Evolutionary conservation across 306 rosid species (phyloP).

Genomic region (Vigna radiata): DNA sequence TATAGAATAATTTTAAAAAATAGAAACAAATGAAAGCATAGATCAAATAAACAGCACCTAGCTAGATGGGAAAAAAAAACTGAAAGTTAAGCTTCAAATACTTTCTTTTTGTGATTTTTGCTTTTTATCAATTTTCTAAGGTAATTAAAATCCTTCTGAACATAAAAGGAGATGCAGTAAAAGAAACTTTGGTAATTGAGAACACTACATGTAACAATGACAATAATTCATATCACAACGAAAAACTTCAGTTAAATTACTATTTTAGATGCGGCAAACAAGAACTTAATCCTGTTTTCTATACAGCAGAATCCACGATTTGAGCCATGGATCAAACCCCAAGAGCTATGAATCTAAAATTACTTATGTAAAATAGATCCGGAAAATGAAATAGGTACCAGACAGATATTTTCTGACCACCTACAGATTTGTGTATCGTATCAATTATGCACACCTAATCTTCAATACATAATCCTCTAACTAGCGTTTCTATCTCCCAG

Average conservation of each 20-base stretch:
- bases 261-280: neutral
- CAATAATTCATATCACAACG: neutral
- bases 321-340: neutral
- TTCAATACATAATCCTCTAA: neutral
- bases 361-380: conserved; percentile 1
- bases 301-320: conserved; percentile 1
- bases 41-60: conserved; percentile 22
- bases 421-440: conserved; percentile 14
- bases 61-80: conserved; percentile 1
- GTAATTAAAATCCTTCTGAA: conserved; percentile 24
- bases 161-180: neutral
- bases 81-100: conserved; percentile 26
- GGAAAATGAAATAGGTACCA: neutral
- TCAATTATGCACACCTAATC: conserved; percentile 17
- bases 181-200: neutral
- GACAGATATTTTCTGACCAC: conserved; percentile 6
- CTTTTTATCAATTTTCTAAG: conserved; percentile 6
- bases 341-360: conserved; percentile 2
- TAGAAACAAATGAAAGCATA: conserved; percentile 25
- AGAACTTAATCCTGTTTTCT: neutral
- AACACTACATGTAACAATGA: conserved; percentile 11
- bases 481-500: neutral
- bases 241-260: conserved; percentile 5
- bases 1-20: conserved; percentile 46
- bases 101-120: neutral